Evolutionary conservation across 2,329 filamentous ascomycete genomes (phyloP).

Genomic region (Phaeosphaeria sp.): DNA sequence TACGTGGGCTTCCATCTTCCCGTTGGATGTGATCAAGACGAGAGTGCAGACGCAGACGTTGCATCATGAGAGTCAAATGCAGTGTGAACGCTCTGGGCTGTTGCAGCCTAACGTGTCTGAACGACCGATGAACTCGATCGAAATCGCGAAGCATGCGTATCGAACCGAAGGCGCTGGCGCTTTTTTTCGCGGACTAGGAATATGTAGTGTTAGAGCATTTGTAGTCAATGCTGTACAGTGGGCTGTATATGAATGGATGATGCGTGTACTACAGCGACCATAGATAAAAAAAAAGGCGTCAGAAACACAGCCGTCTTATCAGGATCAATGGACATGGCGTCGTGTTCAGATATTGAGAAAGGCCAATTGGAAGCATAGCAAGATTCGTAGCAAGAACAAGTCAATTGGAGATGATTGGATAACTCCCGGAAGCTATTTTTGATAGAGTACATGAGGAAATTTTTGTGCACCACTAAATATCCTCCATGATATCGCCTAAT

Average conservation of each 20-base stretch:
- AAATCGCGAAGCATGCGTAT: slow-evolving; percentile 72
- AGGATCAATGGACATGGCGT: background rate
- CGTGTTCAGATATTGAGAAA: background rate
- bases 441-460: slow-evolving; percentile 44
- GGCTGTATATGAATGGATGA: slow-evolving; percentile 89
- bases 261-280: slow-evolving; percentile 55
- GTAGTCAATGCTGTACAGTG: slow-evolving; percentile 93
- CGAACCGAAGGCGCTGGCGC: slow-evolving; percentile 72
- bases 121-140: slow-evolving; percentile 61
- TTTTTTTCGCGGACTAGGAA: slow-evolving; percentile 80
- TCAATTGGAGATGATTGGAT: background rate
- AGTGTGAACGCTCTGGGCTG: slow-evolving; percentile 27
- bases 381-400: background rate
- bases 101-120: slow-evolving; percentile 24
- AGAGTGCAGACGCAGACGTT: slow-evolving; percentile 77
- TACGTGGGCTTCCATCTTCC: slow-evolving; percentile 91
- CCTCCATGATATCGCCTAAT: slow-evolving; percentile 11
- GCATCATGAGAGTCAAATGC: slow-evolving; percentile 1
- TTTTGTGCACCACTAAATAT: slow-evolving; percentile 27
- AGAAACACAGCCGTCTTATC: background rate
- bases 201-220: slow-evolving; percentile 88
- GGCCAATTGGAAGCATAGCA: background rate
- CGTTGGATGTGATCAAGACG: slow-evolving; percentile 91
- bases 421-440: slow-evolving; percentile 29
- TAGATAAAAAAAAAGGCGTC: slow-evolving; percentile 1